Base-by-base conservation (phyloP, 2,329 filamentous ascomycete species). In the Nemania sp. region DNA sequence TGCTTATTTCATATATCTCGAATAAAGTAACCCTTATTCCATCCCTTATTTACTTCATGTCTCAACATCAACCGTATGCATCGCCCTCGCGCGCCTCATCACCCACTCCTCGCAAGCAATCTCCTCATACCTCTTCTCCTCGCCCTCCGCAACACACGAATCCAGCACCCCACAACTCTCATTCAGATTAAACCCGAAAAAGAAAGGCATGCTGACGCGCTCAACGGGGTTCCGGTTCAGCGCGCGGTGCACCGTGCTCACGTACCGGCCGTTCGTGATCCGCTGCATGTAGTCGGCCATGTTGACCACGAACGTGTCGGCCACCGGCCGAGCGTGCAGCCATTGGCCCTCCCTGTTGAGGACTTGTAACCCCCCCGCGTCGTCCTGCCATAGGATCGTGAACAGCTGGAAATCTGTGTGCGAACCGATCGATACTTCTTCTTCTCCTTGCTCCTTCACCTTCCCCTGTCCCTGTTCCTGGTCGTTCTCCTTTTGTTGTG, bases 391-490 rank as follows among this genome's bases (percentile, higher is more conserved):
- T 2, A 80, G 68, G 49, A 78, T 76, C 1, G 77, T 80, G 52
- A 79, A 75, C 50, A 75, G 76, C 41, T 77, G 72, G 24, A 76
- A 75, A 54, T 80, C 77, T 6, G 77, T 80, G 52, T 80, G 77
- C 0, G 77, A 71, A 15, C 72, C 72, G 24, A 75, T 76, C 2
- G 68, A 68, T 11, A 70, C 62, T 26, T 64, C 63, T 14, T 59
- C 46, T 11, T 61, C 67, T 23, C 65, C 62, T 14, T 52, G 50
- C 30, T 46, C 31, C n/a, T 14, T 20, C 17, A 42, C 15, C 17
- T 19, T 22, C 14, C 22, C 20, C 5, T 28, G 49, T 17, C 34
- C 22, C 2, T 20, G 44, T n/a, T n/a, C n/a, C n/a, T n/a, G n/a
- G n/a, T n/a, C n/a, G n/a, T n/a, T n/a, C n/a, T n/a, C n/a, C n/a